Conservation (phyloP, 2,329 filamentous ascomycete genomes). For the Xenoacremonium recifei region DNA sequence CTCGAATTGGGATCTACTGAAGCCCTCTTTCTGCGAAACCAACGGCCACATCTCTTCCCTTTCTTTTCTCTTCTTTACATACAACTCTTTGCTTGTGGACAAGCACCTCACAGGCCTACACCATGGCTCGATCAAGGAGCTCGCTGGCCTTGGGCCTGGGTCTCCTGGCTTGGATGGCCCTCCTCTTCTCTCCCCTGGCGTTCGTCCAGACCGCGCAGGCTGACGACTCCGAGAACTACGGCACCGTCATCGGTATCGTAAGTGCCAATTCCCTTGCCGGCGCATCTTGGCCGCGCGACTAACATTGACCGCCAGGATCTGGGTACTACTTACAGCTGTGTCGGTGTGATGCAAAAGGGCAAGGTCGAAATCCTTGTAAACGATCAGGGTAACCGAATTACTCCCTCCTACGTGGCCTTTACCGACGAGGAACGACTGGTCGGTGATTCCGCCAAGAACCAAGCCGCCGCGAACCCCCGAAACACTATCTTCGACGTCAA, state of each 20-base stretch:
- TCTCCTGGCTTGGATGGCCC: conserved; percentile 86
- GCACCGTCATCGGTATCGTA: conserved; percentile 90
- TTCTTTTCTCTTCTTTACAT: conserved; percentile 21
- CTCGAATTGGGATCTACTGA: conserved; percentile 28
- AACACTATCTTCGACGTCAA: conserved; percentile 82
- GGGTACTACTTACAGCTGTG: conserved; percentile 86
- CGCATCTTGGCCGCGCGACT: conserved; percentile 7
- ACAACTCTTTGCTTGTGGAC: conserved; percentile 16
- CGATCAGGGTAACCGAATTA: conserved; percentile 96
- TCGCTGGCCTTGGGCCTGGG: conserved; percentile 79
- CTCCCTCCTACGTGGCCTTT: conserved; percentile 92
- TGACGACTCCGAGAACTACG: conserved; percentile 74
- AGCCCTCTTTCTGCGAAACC: conserved; percentile 28
- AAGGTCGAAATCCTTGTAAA: conserved; percentile 96
- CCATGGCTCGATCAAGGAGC: conserved; percentile 60
- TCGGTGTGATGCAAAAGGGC: conserved; percentile 93
- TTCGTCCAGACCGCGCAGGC: conserved; percentile 76
- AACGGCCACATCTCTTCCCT: conserved; percentile 22
- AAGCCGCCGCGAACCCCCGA: conserved; percentile 76
- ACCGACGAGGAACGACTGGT: conserved; percentile 96
- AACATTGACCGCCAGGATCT: conserved; percentile 55
- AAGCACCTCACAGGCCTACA: conserved; percentile 23
- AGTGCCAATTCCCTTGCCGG: conserved; percentile 30
- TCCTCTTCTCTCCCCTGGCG: conserved; percentile 84
- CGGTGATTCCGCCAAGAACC: conserved; percentile 96